Conservation (phyloP, 805 yeast genomes). For the Kodamaea hsintzibuensis region DNA sequence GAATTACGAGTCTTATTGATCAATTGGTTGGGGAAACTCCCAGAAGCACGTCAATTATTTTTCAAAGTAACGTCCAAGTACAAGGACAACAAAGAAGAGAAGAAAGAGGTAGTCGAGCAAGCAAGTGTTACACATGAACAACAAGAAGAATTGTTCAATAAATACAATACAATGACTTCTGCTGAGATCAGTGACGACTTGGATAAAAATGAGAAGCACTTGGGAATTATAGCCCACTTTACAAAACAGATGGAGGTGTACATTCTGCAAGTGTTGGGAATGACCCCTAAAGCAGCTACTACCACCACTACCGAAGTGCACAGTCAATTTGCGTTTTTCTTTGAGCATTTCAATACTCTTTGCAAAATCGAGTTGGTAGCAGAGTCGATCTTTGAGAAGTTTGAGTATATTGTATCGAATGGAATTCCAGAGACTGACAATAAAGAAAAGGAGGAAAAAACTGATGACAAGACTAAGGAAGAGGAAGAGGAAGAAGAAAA, state of each 20-base stretch:
- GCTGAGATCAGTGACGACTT: constrained; percentile 21
- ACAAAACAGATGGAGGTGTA: constrained; percentile 1
- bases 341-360: constrained; percentile 30
- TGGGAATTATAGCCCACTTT: constrained; percentile 16
- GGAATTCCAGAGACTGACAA: constrained; percentile 14
- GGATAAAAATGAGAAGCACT: constrained; percentile 13
- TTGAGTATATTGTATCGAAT: constrained; percentile 20
- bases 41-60: constrained; percentile 63
- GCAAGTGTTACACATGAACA: constrained; percentile 2
- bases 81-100: constrained; percentile 7
- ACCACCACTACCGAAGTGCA: constrained; percentile 11
- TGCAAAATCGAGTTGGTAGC: constrained; percentile 33
- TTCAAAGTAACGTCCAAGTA: constrained; percentile 30
- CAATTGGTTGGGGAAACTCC: constrained; percentile 62
- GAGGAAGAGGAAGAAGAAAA: constrained; percentile 11
- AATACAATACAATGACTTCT: constrained; percentile 13
- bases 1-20: constrained; percentile 62
- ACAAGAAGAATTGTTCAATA: constrained; percentile 7
- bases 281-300: neutral
- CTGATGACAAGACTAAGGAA: neutral
- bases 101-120: constrained; percentile 5
- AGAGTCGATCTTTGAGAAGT: constrained; percentile 24
- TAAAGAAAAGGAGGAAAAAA: constrained; percentile 9
- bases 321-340: constrained; percentile 26
- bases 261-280: constrained; percentile 7